Evolutionary conservation across 306 rosid species (phyloP).

Genomic region (Glycyrrhiza uralensis): DNA sequence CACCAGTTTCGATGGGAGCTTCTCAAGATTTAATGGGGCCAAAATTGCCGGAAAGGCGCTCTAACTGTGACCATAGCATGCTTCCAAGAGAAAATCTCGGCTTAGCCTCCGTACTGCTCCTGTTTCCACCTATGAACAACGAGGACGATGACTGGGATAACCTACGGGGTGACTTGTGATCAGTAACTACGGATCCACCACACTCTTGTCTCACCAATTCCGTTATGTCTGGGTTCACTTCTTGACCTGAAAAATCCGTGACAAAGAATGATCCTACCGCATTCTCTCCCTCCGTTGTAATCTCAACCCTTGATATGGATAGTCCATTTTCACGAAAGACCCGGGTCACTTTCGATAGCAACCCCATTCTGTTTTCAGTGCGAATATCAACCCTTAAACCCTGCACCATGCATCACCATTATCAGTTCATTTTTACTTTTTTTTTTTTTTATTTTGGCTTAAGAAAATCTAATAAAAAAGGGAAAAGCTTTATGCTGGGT

Average conservation of each 20-base stretch:
- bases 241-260: conserved; percentile 51
- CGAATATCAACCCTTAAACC: conserved; percentile 63
- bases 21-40: conserved; percentile 42
- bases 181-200: conserved; percentile 53
- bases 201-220: conserved; percentile 53
- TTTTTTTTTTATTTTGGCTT: too few species aligned
- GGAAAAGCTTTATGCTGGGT: background rate
- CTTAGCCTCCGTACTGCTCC: conserved; percentile 11
- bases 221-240: conserved; percentile 44
- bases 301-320: conserved; percentile 56
- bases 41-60: conserved; percentile 57
- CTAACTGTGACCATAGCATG: conserved; percentile 75
- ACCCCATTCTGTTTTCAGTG: conserved; percentile 56
- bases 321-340: conserved; percentile 69
- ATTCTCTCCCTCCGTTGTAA: conserved; percentile 45
- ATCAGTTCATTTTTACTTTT: too few species aligned
- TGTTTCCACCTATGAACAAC: background rate
- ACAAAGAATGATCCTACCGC: conserved; percentile 75
- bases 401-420: too few species aligned
- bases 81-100: conserved; percentile 59
- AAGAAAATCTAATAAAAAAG: background rate
- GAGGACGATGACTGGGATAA: conserved; percentile 26
- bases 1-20: background rate
- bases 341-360: conserved; percentile 61
- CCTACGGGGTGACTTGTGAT: conserved; percentile 48